These are phyloP conservation scores for Camelina neglecta DNA, from an alignment of 345 rosid genomes.

Conservation along the genomic window DNA sequence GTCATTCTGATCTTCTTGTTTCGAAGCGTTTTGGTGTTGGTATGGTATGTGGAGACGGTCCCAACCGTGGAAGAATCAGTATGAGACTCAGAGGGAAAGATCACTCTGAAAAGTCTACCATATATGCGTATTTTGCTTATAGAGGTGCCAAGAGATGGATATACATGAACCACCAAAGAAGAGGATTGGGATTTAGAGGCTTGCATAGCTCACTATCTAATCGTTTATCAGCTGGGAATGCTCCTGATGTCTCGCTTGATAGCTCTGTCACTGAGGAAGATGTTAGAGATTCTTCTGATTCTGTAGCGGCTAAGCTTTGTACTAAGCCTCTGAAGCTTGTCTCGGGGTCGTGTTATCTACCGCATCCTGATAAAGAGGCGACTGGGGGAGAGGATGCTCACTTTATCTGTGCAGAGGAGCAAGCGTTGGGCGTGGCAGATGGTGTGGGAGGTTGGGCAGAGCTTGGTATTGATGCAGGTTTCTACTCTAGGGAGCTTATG, in stretches of 20 bases:
- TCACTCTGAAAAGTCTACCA: slow-evolving; percentile 48
- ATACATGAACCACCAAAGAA: slow-evolving; percentile 36
- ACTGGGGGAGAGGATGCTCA: slow-evolving; percentile 99
- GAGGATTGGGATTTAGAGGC: slow-evolving; percentile 56
- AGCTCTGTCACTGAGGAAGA: slow-evolving; percentile 62
- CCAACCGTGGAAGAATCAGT: slow-evolving; percentile 54
- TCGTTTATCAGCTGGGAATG: slow-evolving; percentile 63
- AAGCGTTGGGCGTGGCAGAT: slow-evolving; percentile 95
- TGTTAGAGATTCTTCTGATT: slow-evolving; percentile 51
- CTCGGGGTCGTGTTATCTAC: slow-evolving; percentile 90
- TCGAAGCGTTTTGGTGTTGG: slow-evolving; percentile 47
- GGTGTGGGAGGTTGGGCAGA: slow-evolving; percentile 99
- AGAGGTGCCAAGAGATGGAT: slow-evolving; percentile 61
- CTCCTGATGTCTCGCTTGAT: slow-evolving; percentile 71
- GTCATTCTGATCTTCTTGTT: slow-evolving; percentile 43
- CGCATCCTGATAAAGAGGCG: slow-evolving; percentile 98
- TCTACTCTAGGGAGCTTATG: slow-evolving; percentile 91
- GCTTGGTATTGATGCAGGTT: slow-evolving; percentile 85
- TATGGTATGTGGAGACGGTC: slow-evolving; percentile 42
- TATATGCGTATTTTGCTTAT: slow-evolving; percentile 58
- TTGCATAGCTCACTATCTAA: slow-evolving; percentile 56
- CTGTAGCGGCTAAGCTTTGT: slow-evolving; percentile 49
- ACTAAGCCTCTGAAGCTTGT: slow-evolving; percentile 68
- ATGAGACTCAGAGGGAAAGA: slow-evolving; percentile 64
- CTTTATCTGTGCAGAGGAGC: slow-evolving; percentile 79